phyloP scores from a whole-genome alignment of 2,329 filamentous ascomycete genomes.

The Apiospora pterosperma region DNA sequence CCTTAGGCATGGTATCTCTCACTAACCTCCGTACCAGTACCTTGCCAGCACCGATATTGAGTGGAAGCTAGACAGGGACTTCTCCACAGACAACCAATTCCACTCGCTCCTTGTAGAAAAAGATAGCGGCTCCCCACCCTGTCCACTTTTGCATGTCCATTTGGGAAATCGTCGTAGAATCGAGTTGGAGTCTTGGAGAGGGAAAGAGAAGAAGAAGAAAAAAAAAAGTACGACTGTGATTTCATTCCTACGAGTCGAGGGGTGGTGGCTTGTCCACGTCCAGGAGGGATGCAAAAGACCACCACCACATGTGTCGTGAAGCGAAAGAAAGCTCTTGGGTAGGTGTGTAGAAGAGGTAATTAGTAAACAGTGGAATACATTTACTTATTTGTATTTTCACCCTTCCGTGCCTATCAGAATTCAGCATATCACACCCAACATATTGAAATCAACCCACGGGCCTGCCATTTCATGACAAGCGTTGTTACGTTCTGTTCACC shows the following conservation, averaged over 20 bases:
- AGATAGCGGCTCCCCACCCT: slow-evolving; percentile 4
- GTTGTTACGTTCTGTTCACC: not conserved
- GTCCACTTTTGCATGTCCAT: slow-evolving; percentile 2
- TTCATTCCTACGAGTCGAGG: not conserved
- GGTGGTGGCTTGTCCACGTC: not conserved
- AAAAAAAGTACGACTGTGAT: not conserved
- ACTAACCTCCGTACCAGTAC: not conserved
- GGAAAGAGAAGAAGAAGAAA: not conserved
- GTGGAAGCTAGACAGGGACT: not conserved
- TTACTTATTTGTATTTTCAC: not conserved
- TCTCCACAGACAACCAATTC: not conserved
- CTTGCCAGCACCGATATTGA: not conserved
- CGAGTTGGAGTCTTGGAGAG: not conserved
- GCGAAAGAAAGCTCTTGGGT: not conserved
- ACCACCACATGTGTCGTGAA: not conserved
- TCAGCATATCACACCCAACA: slow-evolving; percentile 1
- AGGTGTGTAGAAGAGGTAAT: not conserved
- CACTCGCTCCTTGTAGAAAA: not conserved
- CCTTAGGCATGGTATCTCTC: not conserved
- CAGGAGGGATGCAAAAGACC: not conserved
- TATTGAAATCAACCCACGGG: slow-evolving; percentile 2
- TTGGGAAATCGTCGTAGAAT: slow-evolving; percentile 5
- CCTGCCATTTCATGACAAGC: not conserved
- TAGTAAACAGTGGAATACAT: not conserved
- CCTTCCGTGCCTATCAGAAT: slow-evolving; percentile 2